Conservation (phyloP, 306 rosid species). For the Mucuna pruriens region DNA sequence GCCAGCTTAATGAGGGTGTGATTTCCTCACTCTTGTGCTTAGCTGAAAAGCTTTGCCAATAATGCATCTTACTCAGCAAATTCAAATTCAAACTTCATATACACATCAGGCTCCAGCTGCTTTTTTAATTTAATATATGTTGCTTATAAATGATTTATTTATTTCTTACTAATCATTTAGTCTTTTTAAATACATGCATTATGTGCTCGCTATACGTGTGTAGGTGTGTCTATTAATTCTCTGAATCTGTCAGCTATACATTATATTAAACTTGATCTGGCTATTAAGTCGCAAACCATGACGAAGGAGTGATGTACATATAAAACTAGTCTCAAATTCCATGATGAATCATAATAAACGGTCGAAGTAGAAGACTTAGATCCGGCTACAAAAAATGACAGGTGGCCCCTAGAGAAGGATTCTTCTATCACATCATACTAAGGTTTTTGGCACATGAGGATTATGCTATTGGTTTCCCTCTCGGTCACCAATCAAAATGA, state of each 20-base stretch:
- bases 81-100: conserved; percentile 35
- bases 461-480: background rate
- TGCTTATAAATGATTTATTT: background rate
- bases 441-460: background rate
- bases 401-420: conserved; percentile 10
- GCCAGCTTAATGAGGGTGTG: conserved; percentile 54
- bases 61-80: conserved; percentile 30
- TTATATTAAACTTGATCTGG: conserved; percentile 2
- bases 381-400: conserved; percentile 8
- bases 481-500: background rate
- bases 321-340: background rate
- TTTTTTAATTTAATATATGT: background rate
- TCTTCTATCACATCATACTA: background rate
- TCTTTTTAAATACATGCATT: conserved; percentile 8
- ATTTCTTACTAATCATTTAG: background rate
- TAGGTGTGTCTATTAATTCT: conserved; percentile 30
- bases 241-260: conserved; percentile 18
- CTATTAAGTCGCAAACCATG: background rate
- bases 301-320: background rate
- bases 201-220: background rate
- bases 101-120: background rate
- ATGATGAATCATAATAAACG: background rate
- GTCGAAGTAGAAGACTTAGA: conserved; percentile 21
- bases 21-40: conserved; percentile 27
- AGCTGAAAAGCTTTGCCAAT: conserved; percentile 47